Conservation (phyloP, 371 early-diverging fungal species). For the Parasitella parasitica region DNA sequence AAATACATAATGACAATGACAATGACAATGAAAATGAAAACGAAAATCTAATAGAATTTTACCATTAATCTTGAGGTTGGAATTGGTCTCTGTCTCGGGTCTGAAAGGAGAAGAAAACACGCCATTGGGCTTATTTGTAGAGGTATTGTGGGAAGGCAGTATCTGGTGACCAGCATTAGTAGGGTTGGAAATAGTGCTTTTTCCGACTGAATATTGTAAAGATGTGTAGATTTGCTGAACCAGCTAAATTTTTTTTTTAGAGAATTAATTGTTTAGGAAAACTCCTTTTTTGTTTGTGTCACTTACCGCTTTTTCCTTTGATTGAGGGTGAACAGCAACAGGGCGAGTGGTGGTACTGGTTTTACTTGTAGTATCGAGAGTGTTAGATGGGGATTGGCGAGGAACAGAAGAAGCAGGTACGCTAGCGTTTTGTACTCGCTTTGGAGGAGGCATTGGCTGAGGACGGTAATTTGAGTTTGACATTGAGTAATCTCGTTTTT, state of each 20-base stretch:
- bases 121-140: neutral
- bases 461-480: neutral
- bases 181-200: slow-evolving; percentile 1
- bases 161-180: neutral
- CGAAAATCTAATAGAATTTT: neutral
- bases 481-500: neutral
- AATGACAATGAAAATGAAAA: neutral
- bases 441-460: neutral
- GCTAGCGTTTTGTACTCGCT: neutral
- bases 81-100: neutral
- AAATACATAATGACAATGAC: no score
- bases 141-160: neutral
- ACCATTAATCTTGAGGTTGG: neutral
- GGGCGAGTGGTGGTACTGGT: no score
- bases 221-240: slow-evolving; percentile 22
- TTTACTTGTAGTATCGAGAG: neutral
- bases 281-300: neutral
- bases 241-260: slow-evolving; percentile 1
- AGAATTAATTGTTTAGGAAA: neutral
- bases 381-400: neutral
- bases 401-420: neutral
- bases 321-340: neutral
- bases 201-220: slow-evolving; percentile 14
- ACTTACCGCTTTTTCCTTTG: neutral
- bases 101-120: slow-evolving; percentile 12